Evolutionary conservation across 2,329 filamentous ascomycete genomes (phyloP).

Genomic region (Aspergillus ibericus): DNA sequence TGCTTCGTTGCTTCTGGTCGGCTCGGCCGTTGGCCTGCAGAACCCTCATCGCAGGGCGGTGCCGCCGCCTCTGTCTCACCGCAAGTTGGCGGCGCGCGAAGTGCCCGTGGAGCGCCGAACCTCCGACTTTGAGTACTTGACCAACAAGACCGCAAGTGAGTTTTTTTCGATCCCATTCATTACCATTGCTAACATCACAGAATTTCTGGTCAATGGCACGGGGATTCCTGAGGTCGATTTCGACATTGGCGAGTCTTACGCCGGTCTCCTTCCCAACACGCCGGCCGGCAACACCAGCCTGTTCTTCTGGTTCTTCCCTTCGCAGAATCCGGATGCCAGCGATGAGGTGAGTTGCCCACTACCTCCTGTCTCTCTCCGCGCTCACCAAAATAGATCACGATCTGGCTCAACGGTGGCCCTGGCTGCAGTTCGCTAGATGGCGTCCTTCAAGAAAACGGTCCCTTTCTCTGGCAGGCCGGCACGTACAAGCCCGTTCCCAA

Average conservation of each 20-base stretch:
- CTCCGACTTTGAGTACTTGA: constrained; percentile 3
- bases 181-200: constrained; percentile 44
- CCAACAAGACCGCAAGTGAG: constrained; percentile 10
- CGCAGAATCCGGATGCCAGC: constrained; percentile 40
- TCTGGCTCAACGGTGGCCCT: constrained; percentile 53
- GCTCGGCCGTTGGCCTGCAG: constrained; percentile 15
- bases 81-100: background rate
- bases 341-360: constrained; percentile 37
- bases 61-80: background rate
- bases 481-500: constrained; percentile 66
- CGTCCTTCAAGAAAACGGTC: constrained; percentile 72
- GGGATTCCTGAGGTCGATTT: constrained; percentile 67
- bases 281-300: constrained; percentile 44
- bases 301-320: constrained; percentile 53
- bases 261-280: constrained; percentile 54
- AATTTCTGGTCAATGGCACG: constrained; percentile 64
- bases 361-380: background rate
- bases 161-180: background rate
- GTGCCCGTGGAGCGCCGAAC: background rate
- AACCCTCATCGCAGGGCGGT: constrained; percentile 23
- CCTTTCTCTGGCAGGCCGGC: constrained; percentile 68
- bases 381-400: constrained; percentile 27
- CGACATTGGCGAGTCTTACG: constrained; percentile 57
- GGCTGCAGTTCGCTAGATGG: constrained; percentile 63
- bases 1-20: constrained; percentile 8